Evolutionary conservation across 805 yeast species (phyloP), one percentile per base, ranked within the genome.

Genomic region (Lachancea kluyveri): DNA sequence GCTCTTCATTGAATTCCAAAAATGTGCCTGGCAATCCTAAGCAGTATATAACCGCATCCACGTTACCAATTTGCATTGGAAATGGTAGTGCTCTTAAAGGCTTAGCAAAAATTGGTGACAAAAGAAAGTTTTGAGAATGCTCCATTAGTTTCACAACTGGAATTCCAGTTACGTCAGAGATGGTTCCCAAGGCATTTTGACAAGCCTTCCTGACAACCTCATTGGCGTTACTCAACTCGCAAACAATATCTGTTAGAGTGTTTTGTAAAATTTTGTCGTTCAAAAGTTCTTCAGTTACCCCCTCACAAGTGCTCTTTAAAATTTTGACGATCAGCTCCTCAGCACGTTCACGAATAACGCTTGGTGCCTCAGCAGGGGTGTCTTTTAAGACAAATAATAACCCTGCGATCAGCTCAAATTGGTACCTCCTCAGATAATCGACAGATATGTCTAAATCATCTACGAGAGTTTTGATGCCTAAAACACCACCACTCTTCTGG

Each of bases 21-120:
- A 90, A 87, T 0, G 95, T 70, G 41, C 81, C 72, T 8, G 85
- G 92, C 29, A 90, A 65, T 1, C 80, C 76, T 36, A 92, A 62
- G 51, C 96, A 90, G 57, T 79, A 94, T 0, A 95, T 79, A n/a
- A 92, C 84, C 1, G 97, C 97, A 57, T 92, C 97, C 40, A 92
- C 88, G 54, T 92, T 88, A 21, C 98, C 98, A 35, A 92, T 92
- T 60, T 94, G 98, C 95, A 90, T 92, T 4, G 95, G 92, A 62
- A 94, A 92, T 0, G 99, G 98, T 40, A 92, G 67, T 0, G 99
- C 99, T 41, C 99, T 70, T 36, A 92, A 61, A 0, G 99, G 99
- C 52, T 92, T 92, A 3, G 95, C 95, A 64, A 92, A 94, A 14
- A 92, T 92, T 5, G 99, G 97, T 1, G 94, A 83, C 28, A 92